phyloP scores from a whole-genome alignment of 2,329 filamentous ascomycete species.

The Trichocomaceae sp. region DNA sequence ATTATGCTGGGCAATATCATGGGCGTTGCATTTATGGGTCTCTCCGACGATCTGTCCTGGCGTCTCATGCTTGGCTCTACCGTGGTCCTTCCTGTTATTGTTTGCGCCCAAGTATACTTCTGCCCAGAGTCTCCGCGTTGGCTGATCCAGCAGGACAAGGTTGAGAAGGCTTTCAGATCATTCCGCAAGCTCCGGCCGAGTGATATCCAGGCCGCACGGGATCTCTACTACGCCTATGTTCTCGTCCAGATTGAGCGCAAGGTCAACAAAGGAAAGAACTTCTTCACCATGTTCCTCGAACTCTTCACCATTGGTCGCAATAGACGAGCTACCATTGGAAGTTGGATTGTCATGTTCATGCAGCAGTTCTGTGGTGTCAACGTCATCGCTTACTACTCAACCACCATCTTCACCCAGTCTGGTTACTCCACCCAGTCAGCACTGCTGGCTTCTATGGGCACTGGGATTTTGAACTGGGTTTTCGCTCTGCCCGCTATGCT shows the following conservation, averaged over 20 bases:
- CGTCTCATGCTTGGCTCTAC: slow-evolving; percentile 64
- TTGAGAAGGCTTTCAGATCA: slow-evolving; percentile 43
- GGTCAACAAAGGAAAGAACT: slow-evolving; percentile 45
- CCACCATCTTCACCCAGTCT: slow-evolving; percentile 54
- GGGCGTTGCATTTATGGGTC: slow-evolving; percentile 42
- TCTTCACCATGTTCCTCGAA: slow-evolving; percentile 50
- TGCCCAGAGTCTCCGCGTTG: slow-evolving; percentile 53
- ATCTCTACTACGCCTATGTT: slow-evolving; percentile 51
- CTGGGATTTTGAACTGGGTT: slow-evolving; percentile 59
- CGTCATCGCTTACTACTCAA: slow-evolving; percentile 56
- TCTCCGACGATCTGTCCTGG: slow-evolving; percentile 52
- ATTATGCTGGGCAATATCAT: slow-evolving; percentile 45
- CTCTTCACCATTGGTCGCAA: slow-evolving; percentile 58
- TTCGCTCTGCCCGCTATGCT: slow-evolving; percentile 59
- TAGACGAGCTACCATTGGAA: slow-evolving; percentile 51
- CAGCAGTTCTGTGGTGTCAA: slow-evolving; percentile 46
- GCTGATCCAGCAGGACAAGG: slow-evolving; percentile 45
- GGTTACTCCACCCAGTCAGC: slow-evolving; percentile 48
- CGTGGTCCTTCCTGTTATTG: slow-evolving; percentile 54
- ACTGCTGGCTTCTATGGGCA: slow-evolving; percentile 56
- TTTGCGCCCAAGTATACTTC: slow-evolving; percentile 56
- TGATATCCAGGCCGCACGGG: slow-evolving; percentile 49
- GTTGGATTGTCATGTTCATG: slow-evolving; percentile 55
- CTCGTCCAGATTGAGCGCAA: slow-evolving; percentile 57
- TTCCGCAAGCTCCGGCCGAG: slow-evolving; percentile 45